Conservation (phyloP, 2,329 filamentous ascomycete species). For the Colletotrichum sp. region DNA sequence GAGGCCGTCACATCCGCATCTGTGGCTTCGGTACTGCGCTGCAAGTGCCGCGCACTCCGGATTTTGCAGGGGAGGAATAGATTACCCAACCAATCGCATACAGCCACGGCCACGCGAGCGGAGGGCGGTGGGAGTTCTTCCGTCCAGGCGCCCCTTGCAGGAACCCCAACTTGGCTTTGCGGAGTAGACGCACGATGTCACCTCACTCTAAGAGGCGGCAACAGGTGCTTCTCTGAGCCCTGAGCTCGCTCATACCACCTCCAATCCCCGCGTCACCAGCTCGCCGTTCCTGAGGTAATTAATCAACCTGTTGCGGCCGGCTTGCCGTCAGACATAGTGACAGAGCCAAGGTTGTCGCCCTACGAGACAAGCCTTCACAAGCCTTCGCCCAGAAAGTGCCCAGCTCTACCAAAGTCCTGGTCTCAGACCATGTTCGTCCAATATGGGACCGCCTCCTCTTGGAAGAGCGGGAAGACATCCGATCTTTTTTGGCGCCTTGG, state of each 20-base stretch:
- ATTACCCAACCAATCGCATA: neutral
- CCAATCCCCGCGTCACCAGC: neutral
- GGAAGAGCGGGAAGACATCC: conserved; percentile 4
- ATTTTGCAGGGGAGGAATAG: neutral
- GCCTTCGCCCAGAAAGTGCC: conserved; percentile 2
- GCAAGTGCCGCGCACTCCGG: conserved; percentile 3
- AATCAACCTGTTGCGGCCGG: neutral
- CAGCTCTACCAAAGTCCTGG: neutral
- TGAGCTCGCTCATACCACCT: neutral
- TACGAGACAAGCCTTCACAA: neutral
- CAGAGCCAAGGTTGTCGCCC: neutral
- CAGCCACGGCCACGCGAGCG: neutral
- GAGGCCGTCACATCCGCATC: neutral
- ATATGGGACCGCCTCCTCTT: neutral
- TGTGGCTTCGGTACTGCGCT: neutral
- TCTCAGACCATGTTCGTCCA: conserved; percentile 4
- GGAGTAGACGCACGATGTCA: neutral
- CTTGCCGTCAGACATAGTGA: neutral
- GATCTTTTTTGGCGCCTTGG: neutral
- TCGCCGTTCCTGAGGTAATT: neutral
- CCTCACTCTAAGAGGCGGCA: neutral
- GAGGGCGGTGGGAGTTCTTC: neutral
- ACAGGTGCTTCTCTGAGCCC: neutral
- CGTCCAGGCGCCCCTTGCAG: neutral
- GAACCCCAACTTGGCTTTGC: conserved; percentile 2